Percentiles rank a stretch among this genome's conserved stretches.
Evolutionary conservation across 306 rosid species (phyloP).

Genomic region (Medicago ruthenica): DNA sequence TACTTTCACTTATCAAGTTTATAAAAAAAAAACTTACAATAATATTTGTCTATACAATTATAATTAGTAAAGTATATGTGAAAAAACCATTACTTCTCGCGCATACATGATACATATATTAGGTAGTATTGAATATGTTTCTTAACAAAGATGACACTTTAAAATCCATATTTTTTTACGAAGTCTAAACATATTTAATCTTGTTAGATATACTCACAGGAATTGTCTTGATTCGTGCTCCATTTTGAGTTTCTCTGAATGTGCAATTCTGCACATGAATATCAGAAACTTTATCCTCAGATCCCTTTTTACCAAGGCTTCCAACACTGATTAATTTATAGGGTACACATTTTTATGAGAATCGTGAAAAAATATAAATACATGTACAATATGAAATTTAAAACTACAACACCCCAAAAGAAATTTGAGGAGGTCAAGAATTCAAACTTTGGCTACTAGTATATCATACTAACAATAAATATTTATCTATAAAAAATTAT

Average conservation of each 20-base stretch:
- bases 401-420: not conserved
- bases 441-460: not conserved
- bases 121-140: no score
- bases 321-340: slow-evolving; percentile 45
- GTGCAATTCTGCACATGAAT: slow-evolving; percentile 45
- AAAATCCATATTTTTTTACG: no score
- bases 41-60: no score
- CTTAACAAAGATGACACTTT: no score
- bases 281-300: slow-evolving; percentile 27
- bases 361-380: not conserved
- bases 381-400: not conserved
- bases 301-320: slow-evolving; percentile 44
- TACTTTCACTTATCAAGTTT: no score
- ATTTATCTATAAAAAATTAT: not conserved
- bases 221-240: slow-evolving; percentile 57
- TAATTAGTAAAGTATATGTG: no score
- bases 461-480: not conserved
- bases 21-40: no score
- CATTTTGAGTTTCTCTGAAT: slow-evolving; percentile 39
- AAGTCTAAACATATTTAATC: not conserved
- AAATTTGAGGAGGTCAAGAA: not conserved
- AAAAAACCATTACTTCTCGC: no score
- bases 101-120: no score
- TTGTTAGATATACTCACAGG: slow-evolving; percentile 12
- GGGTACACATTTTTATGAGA: not conserved